A percentile compares a stretch with the other conserved stretches of the same genome.
Evolutionary conservation across 352 stramenopile genomes (phyloP).

Genomic region (Halophytophthora batemanensis): DNA sequence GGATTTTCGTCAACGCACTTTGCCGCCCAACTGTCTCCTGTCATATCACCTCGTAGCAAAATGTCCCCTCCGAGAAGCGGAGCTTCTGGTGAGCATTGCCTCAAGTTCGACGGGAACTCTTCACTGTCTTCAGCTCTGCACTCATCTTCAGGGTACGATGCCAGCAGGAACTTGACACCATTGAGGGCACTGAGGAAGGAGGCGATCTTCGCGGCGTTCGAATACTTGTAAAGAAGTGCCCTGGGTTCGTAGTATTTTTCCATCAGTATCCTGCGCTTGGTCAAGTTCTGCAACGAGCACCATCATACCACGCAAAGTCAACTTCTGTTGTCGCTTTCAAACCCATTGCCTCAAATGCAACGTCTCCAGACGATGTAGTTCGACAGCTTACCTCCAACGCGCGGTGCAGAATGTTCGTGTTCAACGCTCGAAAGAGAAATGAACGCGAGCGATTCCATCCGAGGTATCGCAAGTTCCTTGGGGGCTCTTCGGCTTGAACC

Average conservation of each 20-base stretch:
- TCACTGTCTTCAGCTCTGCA: conserved; percentile 8
- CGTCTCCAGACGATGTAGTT: too few species aligned
- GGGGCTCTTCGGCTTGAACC: conserved; percentile 31
- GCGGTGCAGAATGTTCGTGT: conserved; percentile 69
- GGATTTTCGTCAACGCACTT: conserved; percentile 27
- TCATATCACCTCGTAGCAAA: conserved; percentile 6
- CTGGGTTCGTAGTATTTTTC: conserved; percentile 62
- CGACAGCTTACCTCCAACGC: conserved; percentile 50
- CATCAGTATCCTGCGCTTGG: conserved; percentile 53
- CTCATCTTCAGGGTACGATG: conserved; percentile 25
- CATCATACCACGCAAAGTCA: conserved; percentile 1
- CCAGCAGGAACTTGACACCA: conserved; percentile 59
- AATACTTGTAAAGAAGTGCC: conserved; percentile 68
- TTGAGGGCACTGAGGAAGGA: conserved; percentile 71
- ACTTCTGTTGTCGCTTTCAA: too few species aligned
- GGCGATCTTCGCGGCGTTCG: conserved; percentile 41
- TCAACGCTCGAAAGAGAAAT: conserved; percentile 66
- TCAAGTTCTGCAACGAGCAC: conserved; percentile 46
- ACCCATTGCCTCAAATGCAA: not conserved
- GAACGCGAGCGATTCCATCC: conserved; percentile 68
- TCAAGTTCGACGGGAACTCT: conserved; percentile 45
- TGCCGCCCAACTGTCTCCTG: conserved; percentile 29
- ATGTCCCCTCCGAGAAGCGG: conserved; percentile 28
- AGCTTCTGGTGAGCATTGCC: conserved; percentile 48
- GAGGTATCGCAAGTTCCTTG: conserved; percentile 41